A percentile compares a stretch with the other conserved stretches of the same genome.
Evolutionary conservation across 176 grass and related monocot genomes (phyloP).

Genomic region (Carex scoparia): DNA sequence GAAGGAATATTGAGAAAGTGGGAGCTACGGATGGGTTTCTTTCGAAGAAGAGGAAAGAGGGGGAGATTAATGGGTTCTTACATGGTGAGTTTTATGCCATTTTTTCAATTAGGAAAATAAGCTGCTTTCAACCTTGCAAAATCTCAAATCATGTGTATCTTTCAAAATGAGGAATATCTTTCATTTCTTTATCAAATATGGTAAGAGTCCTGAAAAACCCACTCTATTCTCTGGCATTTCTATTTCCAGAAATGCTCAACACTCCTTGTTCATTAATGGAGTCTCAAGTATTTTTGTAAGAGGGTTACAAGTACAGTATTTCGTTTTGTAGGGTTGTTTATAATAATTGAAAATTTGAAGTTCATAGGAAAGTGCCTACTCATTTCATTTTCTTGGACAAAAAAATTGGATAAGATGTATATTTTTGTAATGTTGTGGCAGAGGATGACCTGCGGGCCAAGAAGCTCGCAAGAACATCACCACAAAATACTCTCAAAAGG

Average conservation of each 20-base stretch:
- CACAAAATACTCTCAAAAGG: constrained; percentile 1
- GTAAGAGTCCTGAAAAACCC: background rate
- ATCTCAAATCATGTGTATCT: background rate
- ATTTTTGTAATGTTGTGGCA: constrained; percentile 17
- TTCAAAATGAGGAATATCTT: constrained; percentile 9
- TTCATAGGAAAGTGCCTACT: constrained; percentile 7
- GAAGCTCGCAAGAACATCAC: constrained; percentile 22
- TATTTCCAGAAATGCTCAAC: background rate
- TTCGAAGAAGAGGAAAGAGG: constrained; percentile 26
- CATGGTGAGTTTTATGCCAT: constrained; percentile 20
- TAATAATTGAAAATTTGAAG: background rate
- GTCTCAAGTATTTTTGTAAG: background rate
- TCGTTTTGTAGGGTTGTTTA: background rate
- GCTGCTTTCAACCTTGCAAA: constrained; percentile 1
- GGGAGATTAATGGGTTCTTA: constrained; percentile 16
- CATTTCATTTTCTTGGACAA: constrained; percentile 9
- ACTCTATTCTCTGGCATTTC: background rate
- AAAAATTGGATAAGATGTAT: constrained; percentile 17
- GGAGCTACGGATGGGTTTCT: constrained; percentile 2
- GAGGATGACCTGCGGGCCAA: constrained; percentile 17
- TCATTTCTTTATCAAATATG: background rate
- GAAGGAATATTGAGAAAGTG: constrained; percentile 25
- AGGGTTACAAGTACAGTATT: background rate
- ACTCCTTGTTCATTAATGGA: background rate
- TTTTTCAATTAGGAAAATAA: constrained; percentile 16